A percentile compares a stretch with the other conserved stretches of the same genome.
These are phyloP conservation scores for Mycena belliarum DNA, from an alignment of 768 basidiomycete species.

Conservation along the genomic window DNA sequence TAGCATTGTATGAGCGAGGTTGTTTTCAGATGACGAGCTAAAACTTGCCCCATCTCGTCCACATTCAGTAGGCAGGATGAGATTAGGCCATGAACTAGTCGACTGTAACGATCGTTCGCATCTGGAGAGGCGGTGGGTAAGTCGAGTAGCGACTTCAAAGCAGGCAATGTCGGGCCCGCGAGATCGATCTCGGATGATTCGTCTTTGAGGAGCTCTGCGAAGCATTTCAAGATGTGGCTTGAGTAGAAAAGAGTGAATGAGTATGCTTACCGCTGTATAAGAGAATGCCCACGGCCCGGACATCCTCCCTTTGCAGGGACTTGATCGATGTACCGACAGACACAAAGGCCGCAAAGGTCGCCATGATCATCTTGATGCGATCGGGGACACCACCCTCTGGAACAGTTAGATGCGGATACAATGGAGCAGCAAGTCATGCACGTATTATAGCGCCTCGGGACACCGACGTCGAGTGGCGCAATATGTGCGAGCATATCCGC, in stretches of 20 bases:
- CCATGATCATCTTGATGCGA: conserved; percentile 63
- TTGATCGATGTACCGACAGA: conserved; percentile 60
- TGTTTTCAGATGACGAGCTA: background rate
- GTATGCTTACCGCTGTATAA: conserved; percentile 67
- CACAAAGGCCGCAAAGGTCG: conserved; percentile 62
- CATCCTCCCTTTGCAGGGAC: conserved; percentile 64
- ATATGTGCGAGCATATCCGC: conserved; percentile 77
- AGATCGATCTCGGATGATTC: conserved; percentile 81
- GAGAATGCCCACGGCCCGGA: conserved; percentile 75
- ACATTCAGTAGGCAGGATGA: conserved; percentile 84
- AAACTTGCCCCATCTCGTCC: conserved; percentile 84
- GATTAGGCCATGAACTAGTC: conserved; percentile 76
- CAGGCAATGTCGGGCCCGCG: conserved; percentile 76
- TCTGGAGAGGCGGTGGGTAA: conserved; percentile 43
- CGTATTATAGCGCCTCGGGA: conserved; percentile 53
- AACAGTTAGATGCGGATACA: conserved; percentile 7
- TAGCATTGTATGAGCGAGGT: background rate
- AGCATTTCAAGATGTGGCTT: background rate
- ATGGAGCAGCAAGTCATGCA: conserved; percentile 29
- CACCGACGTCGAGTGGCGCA: conserved; percentile 68
- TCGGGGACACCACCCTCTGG: conserved; percentile 55
- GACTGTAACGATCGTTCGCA: conserved; percentile 54
- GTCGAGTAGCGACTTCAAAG: conserved; percentile 74
- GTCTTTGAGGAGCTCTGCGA: conserved; percentile 77
- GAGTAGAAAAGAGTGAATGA: background rate